phyloP scores from a whole-genome alignment of 371 early-diverging fungal species.

The Rhizomucor pusillus region DNA sequence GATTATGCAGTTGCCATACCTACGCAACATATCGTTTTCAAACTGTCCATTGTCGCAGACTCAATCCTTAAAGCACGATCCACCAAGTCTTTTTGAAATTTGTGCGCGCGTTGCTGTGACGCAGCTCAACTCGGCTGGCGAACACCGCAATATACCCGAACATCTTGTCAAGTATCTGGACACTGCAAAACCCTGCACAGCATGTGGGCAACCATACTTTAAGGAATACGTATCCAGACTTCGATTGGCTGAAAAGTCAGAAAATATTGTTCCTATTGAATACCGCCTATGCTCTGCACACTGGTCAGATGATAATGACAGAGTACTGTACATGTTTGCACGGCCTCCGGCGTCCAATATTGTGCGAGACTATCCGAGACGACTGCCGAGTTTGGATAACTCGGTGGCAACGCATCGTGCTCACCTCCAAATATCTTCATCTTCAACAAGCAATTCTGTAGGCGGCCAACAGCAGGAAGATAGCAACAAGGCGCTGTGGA shows the following conservation, averaged over 20 bases:
- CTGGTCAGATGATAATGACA: constrained; percentile 68
- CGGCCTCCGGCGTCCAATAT: neutral
- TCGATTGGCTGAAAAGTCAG: constrained; percentile 60
- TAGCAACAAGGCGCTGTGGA: neutral
- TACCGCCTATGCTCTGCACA: constrained; percentile 76
- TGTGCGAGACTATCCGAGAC: neutral
- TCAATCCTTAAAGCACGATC: constrained; percentile 23
- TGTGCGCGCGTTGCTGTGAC: constrained; percentile 68
- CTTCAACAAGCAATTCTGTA: neutral
- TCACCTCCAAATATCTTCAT: neutral
- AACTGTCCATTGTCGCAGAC: constrained; percentile 44
- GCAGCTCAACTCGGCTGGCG: constrained; percentile 34
- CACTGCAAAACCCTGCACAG: constrained; percentile 70
- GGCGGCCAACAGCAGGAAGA: neutral
- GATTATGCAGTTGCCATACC: constrained; percentile 59
- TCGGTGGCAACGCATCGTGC: neutral
- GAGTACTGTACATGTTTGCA: constrained; percentile 34
- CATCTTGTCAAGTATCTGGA: constrained; percentile 59
- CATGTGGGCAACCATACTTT: constrained; percentile 86
- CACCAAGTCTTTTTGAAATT: constrained; percentile 66
- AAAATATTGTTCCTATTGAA: constrained; percentile 56
- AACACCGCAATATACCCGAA: constrained; percentile 20
- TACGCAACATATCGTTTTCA: constrained; percentile 61
- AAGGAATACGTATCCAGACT: constrained; percentile 58
- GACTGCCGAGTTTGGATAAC: neutral